Evolutionary conservation across 1,284 basidiomycete genomes (phyloP), one percentile per base, ranked within the genome.

Genomic region (Ustilago bromivora): DNA sequence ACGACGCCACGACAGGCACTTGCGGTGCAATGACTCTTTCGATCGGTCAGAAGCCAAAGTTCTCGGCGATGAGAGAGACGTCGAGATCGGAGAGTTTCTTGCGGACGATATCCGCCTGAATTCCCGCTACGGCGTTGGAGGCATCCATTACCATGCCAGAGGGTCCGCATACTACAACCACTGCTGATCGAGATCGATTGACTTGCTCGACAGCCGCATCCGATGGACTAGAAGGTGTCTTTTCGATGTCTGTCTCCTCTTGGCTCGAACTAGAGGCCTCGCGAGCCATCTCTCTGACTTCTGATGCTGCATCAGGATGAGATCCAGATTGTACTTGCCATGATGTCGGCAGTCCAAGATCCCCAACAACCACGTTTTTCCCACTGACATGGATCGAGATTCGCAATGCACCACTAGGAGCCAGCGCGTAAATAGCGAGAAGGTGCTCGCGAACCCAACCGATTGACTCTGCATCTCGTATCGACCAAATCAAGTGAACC

Each of bases 161-260:
- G 28, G 76, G 76, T 0, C 76, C 76, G 31, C 76, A 78, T 3
- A 72, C 73, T 10, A 78, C 68, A 11, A 72, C 57, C 13, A 69
- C 72, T 9, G 66, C 66, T 4, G 76, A 71, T 5, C 31, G n/a
- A 17, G 66, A 55, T 4, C 11, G 11, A 11, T 53, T 28, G 13
- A 32, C 12, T 13, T 12, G 59, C 28, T 61, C 23, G 9, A 19
- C 4, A 32, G 10, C 19, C n/a, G 43, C 53, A n/a, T 34, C 52
- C 2, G 63, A 32, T 6, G 10, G 7, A 47, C 23, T 49, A 13
- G 32, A 32, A 11, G 57, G 31, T n/a, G 38, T 31, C 54, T 68
- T 71, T 46, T 68, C 66, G 46, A 66, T 19, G 34, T 76, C 74
- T 6, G 17, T 7, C 1, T n/a, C 47, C 13, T 43, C n/a, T 11